Evolutionary conservation across 257 asterid species (phyloP).

Genomic region (Rehmannia glutinosa): DNA sequence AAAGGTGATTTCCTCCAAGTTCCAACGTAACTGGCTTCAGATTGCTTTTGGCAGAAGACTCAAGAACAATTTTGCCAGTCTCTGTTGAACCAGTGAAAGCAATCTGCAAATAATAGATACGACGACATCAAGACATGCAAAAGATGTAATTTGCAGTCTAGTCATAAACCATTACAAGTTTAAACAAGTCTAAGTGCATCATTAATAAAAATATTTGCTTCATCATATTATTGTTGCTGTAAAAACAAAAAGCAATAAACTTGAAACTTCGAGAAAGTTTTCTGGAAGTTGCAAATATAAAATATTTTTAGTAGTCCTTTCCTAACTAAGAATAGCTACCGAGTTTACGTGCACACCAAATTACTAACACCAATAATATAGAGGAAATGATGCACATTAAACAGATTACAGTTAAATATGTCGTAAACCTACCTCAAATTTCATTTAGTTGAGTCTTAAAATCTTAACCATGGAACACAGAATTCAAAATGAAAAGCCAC

Average conservation of each 20-base stretch:
- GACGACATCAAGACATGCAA: background rate
- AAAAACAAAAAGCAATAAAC: background rate
- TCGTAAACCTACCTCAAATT: background rate
- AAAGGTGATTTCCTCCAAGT: slow-evolving; percentile 98
- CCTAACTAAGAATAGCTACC: background rate
- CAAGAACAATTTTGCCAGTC: slow-evolving; percentile 70
- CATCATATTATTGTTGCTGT: background rate
- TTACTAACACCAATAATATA: background rate
- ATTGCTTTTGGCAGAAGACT: slow-evolving; percentile 84
- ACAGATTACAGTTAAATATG: background rate
- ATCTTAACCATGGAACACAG: background rate
- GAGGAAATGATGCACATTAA: background rate
- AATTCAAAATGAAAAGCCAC: too few species aligned
- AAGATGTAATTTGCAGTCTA: background rate
- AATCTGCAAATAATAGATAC: slow-evolving; percentile 43
- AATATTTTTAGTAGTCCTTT: background rate
- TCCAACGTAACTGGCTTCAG: slow-evolving; percentile 94
- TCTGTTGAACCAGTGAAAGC: slow-evolving; percentile 98
- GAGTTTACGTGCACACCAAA: slow-evolving; percentile 7
- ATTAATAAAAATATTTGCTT: background rate
- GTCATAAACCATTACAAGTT: background rate
- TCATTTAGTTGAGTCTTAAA: background rate
- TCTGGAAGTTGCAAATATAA: background rate
- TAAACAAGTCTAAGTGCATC: background rate
- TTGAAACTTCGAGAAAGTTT: slow-evolving; percentile 1